Percentiles rank a stretch among this genome's conserved stretches.
These are phyloP conservation scores for Hygrocybe coccinea DNA, from an alignment of 768 basidiomycete species.

Conservation along the genomic window DNA sequence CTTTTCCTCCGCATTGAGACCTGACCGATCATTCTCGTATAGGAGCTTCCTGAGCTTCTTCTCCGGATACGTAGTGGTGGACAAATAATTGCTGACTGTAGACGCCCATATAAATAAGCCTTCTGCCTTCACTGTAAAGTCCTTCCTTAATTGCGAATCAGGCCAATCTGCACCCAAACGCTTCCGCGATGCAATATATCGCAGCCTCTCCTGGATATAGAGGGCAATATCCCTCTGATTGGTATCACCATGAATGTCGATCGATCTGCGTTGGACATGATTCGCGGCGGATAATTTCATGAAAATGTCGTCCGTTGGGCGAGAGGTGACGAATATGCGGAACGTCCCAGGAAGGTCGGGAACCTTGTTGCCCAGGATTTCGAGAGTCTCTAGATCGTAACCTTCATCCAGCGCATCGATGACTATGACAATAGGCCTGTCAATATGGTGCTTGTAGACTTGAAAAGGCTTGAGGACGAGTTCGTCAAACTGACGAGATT, in stretches of 20 bases:
- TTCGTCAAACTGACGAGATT: slow-evolving; percentile 13
- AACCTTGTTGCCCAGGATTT: slow-evolving; percentile 12
- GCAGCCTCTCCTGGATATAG: slow-evolving; percentile 13
- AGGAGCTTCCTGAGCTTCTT: not conserved
- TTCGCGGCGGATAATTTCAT: not conserved
- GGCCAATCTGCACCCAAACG: not conserved
- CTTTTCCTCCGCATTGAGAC: not conserved
- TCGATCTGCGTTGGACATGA: slow-evolving; percentile 1
- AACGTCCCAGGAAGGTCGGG: slow-evolving; percentile 13
- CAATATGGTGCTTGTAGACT: not conserved
- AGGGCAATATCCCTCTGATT: slow-evolving; percentile 8
- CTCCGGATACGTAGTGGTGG: not conserved
- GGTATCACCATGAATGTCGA: too few species aligned
- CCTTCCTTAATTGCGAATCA: not conserved
- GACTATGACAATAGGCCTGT: slow-evolving; percentile 11
- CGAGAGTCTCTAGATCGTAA: slow-evolving; percentile 9
- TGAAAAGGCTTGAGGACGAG: slow-evolving; percentile 8
- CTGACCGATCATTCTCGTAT: not conserved
- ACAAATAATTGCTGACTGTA: slow-evolving; percentile 14
- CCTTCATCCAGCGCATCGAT: slow-evolving; percentile 24
- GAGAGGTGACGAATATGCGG: slow-evolving; percentile 19
- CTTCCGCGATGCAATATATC: slow-evolving; percentile 6
- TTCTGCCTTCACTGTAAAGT: slow-evolving; percentile 9
- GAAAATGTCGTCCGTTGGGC: slow-evolving; percentile 10
- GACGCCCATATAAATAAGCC: slow-evolving; percentile 22